A percentile compares a stretch with the other conserved stretches of the same genome.
These are phyloP conservation scores for Nemophila menziesii DNA, from an alignment of 257 asterid genomes.

Conservation along the genomic window DNA sequence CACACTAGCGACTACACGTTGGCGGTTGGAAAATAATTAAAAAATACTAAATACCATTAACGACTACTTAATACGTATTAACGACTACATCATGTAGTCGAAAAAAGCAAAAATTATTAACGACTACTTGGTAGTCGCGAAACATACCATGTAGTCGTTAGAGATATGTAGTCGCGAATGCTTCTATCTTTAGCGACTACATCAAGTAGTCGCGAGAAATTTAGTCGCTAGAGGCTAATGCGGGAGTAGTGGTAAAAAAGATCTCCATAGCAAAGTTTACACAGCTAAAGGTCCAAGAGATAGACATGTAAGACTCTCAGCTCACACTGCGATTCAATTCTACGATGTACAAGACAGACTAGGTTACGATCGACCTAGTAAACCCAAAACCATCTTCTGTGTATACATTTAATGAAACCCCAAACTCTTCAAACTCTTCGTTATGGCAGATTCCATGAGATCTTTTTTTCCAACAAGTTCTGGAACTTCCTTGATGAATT, in stretches of 20 bases:
- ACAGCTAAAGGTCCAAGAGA: constrained; percentile 56
- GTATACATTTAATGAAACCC: constrained; percentile 7
- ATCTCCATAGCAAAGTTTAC: constrained; percentile 49
- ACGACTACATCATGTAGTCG: too few relatives aligned
- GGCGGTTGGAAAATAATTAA: too few relatives aligned
- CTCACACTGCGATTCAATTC: constrained; percentile 56
- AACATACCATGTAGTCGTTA: too few relatives aligned
- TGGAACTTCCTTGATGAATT: constrained; percentile 11
- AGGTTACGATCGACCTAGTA: constrained; percentile 60
- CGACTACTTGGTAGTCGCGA: too few relatives aligned
- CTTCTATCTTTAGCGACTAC: too few relatives aligned
- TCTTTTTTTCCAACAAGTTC: constrained; percentile 25
- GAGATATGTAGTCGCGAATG: too few relatives aligned
- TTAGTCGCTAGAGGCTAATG: too few relatives aligned
- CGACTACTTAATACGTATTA: too few relatives aligned
- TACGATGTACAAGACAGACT: constrained; percentile 56
- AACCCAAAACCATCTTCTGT: constrained; percentile 21
- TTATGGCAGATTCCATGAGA: constrained; percentile 19
- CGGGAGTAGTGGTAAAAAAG: constrained; percentile 36
- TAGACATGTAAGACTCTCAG: constrained; percentile 47
- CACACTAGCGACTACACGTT: too few relatives aligned
- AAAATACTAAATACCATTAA: too few relatives aligned
- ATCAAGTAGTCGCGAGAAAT: too few relatives aligned
- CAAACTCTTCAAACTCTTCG: constrained; percentile 10
- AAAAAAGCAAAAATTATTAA: too few relatives aligned